Conservation (phyloP, 2,329 filamentous ascomycete genomes). For the Fusarium irregulare region DNA sequence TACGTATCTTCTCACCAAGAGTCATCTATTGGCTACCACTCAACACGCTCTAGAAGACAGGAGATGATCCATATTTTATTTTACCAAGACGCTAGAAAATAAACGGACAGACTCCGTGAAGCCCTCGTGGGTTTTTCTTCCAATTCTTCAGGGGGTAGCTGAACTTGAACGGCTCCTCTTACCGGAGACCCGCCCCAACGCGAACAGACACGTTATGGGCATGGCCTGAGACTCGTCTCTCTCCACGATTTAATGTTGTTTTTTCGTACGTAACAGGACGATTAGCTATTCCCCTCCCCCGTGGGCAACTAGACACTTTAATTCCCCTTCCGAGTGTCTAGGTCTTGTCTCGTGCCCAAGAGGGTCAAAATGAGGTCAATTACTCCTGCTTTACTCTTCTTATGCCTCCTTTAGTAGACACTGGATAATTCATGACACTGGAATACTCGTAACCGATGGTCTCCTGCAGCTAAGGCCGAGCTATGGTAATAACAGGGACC, state of each 20-base stretch:
- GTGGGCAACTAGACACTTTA: background rate
- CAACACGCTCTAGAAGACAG: conserved; percentile 26
- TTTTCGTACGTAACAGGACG: conserved; percentile 9
- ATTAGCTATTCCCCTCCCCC: conserved; percentile 17
- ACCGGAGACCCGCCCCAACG: background rate
- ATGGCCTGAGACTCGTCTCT: background rate
- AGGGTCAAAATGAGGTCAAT: background rate
- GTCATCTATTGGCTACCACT: background rate
- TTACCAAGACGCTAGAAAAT: conserved; percentile 26
- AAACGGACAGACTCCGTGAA: conserved; percentile 30
- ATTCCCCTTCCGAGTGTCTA: background rate
- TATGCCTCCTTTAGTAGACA: no score
- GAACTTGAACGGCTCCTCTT: background rate
- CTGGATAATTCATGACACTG: no score
- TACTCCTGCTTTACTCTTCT: background rate
- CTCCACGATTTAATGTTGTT: conserved; percentile 7
- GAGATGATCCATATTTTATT: conserved; percentile 41
- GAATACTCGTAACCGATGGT: no score
- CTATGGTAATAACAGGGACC: background rate
- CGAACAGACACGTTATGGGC: background rate
- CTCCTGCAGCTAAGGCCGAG: background rate
- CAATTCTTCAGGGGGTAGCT: background rate
- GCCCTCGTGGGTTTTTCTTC: background rate
- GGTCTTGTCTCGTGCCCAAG: background rate
- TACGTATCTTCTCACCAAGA: background rate